A percentile compares a stretch with the other conserved stretches of the same genome.
Evolutionary conservation across 805 yeast genomes (phyloP).

Genomic region (Candida sakaeoensis): DNA sequence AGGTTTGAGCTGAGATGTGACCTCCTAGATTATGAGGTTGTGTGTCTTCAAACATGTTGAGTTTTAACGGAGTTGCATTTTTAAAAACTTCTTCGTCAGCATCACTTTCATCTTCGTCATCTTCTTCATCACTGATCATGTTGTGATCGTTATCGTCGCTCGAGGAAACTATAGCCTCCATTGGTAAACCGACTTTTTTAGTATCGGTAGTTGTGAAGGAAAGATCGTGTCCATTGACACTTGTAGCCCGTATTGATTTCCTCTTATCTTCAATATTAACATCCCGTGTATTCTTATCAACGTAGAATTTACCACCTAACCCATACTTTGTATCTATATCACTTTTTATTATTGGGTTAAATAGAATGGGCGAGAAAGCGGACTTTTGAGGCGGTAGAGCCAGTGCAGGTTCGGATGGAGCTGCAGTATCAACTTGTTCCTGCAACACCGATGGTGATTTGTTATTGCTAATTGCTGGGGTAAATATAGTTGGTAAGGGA

Average conservation of each 20-base stretch:
- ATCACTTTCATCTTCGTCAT: conserved; percentile 26
- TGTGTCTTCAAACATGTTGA: conserved; percentile 15
- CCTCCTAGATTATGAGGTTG: neutral
- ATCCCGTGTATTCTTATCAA: conserved; percentile 33
- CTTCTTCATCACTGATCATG: neutral
- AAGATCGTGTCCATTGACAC: conserved; percentile 27
- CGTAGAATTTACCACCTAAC: conserved; percentile 86
- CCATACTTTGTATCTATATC: conserved; percentile 83
- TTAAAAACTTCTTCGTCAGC: conserved; percentile 30
- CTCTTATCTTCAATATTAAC: conserved; percentile 17
- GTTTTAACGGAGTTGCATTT: conserved; percentile 23
- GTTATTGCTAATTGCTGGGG: conserved; percentile 27
- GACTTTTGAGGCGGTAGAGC: conserved; percentile 38
- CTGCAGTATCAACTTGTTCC: neutral
- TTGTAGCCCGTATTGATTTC: conserved; percentile 29
- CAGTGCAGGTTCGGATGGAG: neutral
- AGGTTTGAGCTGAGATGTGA: too few relatives aligned
- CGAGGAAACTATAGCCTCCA: conserved; percentile 5
- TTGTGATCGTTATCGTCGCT: conserved; percentile 31
- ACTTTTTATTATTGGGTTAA: conserved; percentile 73
- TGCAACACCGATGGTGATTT: conserved; percentile 12
- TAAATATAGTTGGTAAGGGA: conserved; percentile 59
- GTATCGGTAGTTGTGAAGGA: conserved; percentile 8
- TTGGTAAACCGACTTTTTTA: conserved; percentile 8
- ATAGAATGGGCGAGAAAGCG: conserved; percentile 75